These are phyloP conservation scores for Beta lomatogona DNA, from an alignment of 179 eudicot genomes.

Conservation along the genomic window DNA sequence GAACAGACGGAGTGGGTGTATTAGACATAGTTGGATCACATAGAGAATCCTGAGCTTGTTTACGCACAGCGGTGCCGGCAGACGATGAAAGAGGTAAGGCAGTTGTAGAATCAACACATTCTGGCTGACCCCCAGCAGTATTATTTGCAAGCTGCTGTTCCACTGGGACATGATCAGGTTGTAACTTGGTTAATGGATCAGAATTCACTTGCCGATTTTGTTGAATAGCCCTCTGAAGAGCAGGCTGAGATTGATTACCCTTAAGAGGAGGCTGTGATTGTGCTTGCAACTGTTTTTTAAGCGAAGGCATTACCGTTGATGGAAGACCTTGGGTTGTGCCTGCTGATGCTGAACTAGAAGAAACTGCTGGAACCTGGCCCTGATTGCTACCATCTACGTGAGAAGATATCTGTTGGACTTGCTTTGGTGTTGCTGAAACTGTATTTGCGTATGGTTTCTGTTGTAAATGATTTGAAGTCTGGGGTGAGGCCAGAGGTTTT, in stretches of 20 bases:
- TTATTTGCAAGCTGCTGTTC: slow-evolving; percentile 40
- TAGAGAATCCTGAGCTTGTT: slow-evolving; percentile 38
- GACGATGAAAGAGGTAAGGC: slow-evolving; percentile 39
- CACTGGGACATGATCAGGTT: slow-evolving; percentile 40
- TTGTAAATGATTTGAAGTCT: slow-evolving; percentile 43
- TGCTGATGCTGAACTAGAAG: slow-evolving; percentile 37
- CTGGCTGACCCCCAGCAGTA: slow-evolving; percentile 38
- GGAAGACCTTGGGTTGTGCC: slow-evolving; percentile 42
- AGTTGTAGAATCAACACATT: slow-evolving; percentile 34
- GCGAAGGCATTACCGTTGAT: slow-evolving; percentile 37
- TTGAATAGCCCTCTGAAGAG: slow-evolving; percentile 52
- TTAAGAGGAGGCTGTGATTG: slow-evolving; percentile 48
- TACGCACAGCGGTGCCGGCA: slow-evolving; percentile 39
- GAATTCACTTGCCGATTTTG: slow-evolving; percentile 49
- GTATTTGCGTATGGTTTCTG: slow-evolving; percentile 45
- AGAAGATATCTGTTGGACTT: slow-evolving; percentile 49
- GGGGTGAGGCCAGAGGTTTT: slow-evolving; percentile 45
- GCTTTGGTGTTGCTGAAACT: slow-evolving; percentile 40
- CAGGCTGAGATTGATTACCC: slow-evolving; percentile 45
- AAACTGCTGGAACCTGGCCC: slow-evolving; percentile 41
- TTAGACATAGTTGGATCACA: slow-evolving; percentile 37
- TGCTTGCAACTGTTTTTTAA: slow-evolving; percentile 44
- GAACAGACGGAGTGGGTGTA: slow-evolving; percentile 36
- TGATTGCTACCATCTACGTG: slow-evolving; percentile 50
- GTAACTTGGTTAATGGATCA: slow-evolving; percentile 46